phyloP scores from a whole-genome alignment of 345 rosid species.

The Moricandia moricandioides region DNA sequence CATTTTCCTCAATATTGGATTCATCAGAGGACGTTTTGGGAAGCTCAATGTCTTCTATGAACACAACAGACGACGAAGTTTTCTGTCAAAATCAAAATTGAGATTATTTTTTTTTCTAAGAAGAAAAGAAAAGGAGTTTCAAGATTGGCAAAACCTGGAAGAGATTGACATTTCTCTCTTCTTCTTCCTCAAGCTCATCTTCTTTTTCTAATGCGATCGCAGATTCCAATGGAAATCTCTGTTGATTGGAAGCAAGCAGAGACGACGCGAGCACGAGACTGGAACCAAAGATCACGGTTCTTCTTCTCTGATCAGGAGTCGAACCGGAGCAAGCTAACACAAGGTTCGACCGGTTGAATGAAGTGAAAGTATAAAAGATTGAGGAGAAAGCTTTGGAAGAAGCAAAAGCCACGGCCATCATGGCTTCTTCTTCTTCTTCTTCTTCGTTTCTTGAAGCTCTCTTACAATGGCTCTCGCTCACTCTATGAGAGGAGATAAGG shows the following conservation, averaged over 20 bases:
- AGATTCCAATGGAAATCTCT: constrained; percentile 17
- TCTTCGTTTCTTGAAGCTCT: background rate
- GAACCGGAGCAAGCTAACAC: constrained; percentile 33
- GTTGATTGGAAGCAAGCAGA: constrained; percentile 31
- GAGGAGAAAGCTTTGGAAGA: constrained; percentile 16
- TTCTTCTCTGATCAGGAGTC: constrained; percentile 34
- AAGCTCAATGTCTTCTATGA: constrained; percentile 65
- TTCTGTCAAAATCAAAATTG: constrained; percentile 37
- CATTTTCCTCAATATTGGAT: constrained; percentile 40
- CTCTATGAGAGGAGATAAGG: constrained; percentile 25
- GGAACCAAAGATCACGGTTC: constrained; percentile 50
- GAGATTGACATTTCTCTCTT: constrained; percentile 61
- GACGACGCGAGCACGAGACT: constrained; percentile 31
- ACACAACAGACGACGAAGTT: constrained; percentile 77
- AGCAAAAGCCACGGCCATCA: constrained; percentile 19
- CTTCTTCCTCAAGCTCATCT: constrained; percentile 65
- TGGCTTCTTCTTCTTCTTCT: constrained; percentile 25
- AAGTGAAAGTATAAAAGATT: background rate
- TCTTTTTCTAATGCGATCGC: constrained; percentile 48
- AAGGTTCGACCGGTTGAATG: constrained; percentile 12
- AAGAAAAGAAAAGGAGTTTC: background rate
- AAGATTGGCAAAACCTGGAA: constrained; percentile 55
- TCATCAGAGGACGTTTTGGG: constrained; percentile 42
- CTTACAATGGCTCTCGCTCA: background rate
- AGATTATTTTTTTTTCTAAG: background rate